Evolutionary conservation across 345 rosid species (phyloP), one percentile per base, ranked within the genome.

Genomic region (Rhodamnia argentea): DNA sequence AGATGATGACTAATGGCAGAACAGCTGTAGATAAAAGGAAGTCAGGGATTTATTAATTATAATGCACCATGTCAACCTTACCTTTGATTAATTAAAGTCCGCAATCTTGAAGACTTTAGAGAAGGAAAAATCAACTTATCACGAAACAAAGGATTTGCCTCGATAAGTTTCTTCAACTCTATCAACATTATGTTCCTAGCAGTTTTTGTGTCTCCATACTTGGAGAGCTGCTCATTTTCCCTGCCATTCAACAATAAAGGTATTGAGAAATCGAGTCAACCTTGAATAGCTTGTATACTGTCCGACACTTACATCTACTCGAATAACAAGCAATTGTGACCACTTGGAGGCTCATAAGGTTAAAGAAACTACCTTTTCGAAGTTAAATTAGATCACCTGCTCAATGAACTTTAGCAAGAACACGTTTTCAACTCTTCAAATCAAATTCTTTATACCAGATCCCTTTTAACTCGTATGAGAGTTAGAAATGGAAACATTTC

Each of bases 1-100:
- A 84, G 42, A 57, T 55, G 85, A n/a, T 20, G 27, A 57, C 22
- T 0, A 56, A 42, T 27, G 62, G 47, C 24, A 7, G 83, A 52
- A 29, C 29, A 64, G 76, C 42, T 64, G 42, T 15, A 0, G 55
- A 82, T 23, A 22, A 56, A 56, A 40, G 54, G 44, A 54, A 52
- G 57, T 82, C 23, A 3, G 27, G 47, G 47, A 70, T 70, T 37
- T 40, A 70, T 70, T 70, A 10, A 70, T 37, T 37, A 23, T 20
- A 3, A 20, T 13, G 5, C 81, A 37, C 81, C 81, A 18, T n/a
- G 20, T 18, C 40, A 82, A 82, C 84, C 40, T 82, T 87, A 93
- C 96, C 97, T 94, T 86, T 94, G 97, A 91, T 94, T 94, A 74
- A 94, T 94, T 37, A 94, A 88, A 85, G 96, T 93, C 89, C 97